Conservation (phyloP, 352 stramenopile genomes). For the Phytophthora lateralis region DNA sequence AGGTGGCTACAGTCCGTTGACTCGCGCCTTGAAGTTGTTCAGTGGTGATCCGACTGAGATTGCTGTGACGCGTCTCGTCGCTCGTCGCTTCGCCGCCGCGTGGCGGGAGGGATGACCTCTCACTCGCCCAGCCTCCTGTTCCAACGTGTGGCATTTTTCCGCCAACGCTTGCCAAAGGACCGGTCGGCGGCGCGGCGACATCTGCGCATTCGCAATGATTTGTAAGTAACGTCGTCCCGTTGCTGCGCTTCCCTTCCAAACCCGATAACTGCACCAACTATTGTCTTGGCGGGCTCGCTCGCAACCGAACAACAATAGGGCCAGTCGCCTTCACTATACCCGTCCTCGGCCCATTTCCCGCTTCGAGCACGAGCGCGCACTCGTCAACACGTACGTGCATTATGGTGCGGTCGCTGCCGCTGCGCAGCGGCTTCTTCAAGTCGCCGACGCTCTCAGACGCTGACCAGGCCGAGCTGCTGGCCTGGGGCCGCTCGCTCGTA, state of each 20-base stretch:
- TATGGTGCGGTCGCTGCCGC: conserved; percentile 81
- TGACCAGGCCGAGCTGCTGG: conserved; percentile 76
- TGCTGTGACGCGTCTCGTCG: not conserved
- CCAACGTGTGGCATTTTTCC: not conserved
- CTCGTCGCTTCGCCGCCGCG: not conserved
- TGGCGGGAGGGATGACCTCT: conserved; percentile 7
- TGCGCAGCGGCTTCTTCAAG: conserved; percentile 82
- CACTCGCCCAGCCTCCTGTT: not conserved
- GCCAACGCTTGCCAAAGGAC: not conserved
- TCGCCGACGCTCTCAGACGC: conserved; percentile 56
- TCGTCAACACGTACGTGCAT: not conserved
- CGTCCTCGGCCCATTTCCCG: conserved; percentile 12
- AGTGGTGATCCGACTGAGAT: not conserved
- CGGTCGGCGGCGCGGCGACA: not conserved
- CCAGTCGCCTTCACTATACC: conserved; percentile 29
- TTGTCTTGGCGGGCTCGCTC: not conserved
- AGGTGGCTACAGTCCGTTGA: not conserved
- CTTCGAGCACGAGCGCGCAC: no score
- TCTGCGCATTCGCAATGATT: not conserved
- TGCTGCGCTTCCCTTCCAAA: not conserved
- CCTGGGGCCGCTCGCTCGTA: conserved; percentile 75
- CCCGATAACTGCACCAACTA: not conserved
- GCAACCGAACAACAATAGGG: conserved; percentile 31
- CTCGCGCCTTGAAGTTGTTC: conserved; percentile 1
- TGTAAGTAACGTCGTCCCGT: not conserved